A percentile compares a stretch with the other conserved stretches of the same genome.
phyloP scores from a whole-genome alignment of 305 asterid species.

The Fraxinus floribunda region DNA sequence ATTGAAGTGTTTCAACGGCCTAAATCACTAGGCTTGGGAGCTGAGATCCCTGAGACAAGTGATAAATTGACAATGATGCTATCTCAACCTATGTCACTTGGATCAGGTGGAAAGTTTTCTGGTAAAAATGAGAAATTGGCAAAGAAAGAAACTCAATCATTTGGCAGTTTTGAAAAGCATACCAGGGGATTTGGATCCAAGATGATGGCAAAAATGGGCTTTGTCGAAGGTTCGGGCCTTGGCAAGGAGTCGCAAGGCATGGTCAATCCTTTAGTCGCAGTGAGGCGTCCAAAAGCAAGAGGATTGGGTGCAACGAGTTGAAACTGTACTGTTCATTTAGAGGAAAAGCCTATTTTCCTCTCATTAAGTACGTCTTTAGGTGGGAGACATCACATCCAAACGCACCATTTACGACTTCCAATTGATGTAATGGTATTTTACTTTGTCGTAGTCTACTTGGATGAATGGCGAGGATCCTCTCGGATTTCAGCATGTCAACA shows the following conservation, averaged over 20 bases:
- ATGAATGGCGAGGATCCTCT: neutral
- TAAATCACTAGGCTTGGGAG: constrained; percentile 91
- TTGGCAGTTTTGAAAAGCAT: constrained; percentile 81
- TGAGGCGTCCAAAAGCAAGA: constrained; percentile 65
- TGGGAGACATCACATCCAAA: constrained; percentile 4
- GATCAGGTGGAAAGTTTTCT: constrained; percentile 22
- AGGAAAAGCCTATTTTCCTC: constrained; percentile 7
- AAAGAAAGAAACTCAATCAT: constrained; percentile 32
- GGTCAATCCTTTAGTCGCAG: constrained; percentile 61
- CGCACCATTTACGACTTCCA: neutral
- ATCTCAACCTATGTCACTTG: constrained; percentile 23
- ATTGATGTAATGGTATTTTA: neutral
- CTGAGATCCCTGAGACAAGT: constrained; percentile 56
- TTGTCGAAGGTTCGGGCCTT: constrained; percentile 79
- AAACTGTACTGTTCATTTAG: neutral
- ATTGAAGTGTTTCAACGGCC: constrained; percentile 81
- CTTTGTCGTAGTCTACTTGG: neutral
- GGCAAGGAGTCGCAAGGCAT: constrained; percentile 87
- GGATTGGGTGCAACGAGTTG: constrained; percentile 70
- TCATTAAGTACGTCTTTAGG: constrained; percentile 1
- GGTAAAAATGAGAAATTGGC: constrained; percentile 33
- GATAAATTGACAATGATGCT: constrained; percentile 24
- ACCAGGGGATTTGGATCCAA: constrained; percentile 92
- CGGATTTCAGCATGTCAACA: neutral
- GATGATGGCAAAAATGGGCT: constrained; percentile 93